These are phyloP conservation scores for Eucalyptus urophylla DNA, from an alignment of 345 rosid genomes.

Conservation along the genomic window DNA sequence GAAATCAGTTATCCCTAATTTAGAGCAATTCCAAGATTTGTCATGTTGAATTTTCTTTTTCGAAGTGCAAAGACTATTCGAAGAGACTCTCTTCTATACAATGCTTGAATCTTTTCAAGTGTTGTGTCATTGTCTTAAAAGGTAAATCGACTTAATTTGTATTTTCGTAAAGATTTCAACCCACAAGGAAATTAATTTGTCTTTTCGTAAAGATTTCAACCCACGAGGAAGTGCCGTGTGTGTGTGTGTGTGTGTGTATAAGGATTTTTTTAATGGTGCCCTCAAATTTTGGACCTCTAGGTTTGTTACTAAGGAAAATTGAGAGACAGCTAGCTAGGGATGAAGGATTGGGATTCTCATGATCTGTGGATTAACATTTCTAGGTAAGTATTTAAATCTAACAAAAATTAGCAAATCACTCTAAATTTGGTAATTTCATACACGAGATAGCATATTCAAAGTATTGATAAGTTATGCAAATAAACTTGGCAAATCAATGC, in stretches of 20 bases:
- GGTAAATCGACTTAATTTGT: background rate
- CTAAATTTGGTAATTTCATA: background rate
- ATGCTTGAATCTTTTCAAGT: background rate
- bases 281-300: background rate
- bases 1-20: background rate
- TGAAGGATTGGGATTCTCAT: background rate
- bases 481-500: background rate
- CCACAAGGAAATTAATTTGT: background rate
- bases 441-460: background rate
- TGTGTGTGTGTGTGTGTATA: accelerated
- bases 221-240: background rate
- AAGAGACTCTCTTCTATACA: background rate
- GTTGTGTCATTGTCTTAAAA: background rate
- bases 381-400: background rate
- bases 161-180: background rate
- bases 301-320: background rate
- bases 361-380: background rate
- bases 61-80: background rate
- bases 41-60: background rate
- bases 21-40: background rate
- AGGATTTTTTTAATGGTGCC: background rate
- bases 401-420: background rate
- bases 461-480: background rate
- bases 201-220: background rate
- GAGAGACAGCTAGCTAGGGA: background rate